Percentiles rank a stretch among this genome's conserved stretches.
phyloP scores from a whole-genome alignment of 2,329 filamentous ascomycete species.

The Trichoderma endophyticum region DNA sequence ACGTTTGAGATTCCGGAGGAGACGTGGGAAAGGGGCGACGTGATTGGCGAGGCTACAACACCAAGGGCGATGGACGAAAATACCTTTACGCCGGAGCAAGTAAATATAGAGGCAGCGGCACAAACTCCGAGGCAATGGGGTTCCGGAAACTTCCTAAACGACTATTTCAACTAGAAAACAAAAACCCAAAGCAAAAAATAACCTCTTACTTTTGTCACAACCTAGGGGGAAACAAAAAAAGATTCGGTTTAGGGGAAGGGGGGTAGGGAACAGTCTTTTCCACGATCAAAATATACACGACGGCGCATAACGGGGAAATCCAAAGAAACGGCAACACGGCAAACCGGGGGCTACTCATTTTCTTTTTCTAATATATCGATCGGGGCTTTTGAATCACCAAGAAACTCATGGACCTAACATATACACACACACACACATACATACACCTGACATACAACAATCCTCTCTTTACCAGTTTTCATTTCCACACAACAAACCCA shows the following conservation, averaged over 20 bases:
- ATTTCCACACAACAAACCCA: neutral
- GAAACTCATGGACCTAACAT: neutral
- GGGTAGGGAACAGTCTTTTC: neutral
- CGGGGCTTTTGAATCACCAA: neutral
- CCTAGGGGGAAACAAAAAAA: neutral
- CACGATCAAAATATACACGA: neutral
- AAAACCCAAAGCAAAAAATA: neutral
- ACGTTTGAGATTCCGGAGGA: constrained; percentile 30
- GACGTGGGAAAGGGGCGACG: constrained; percentile 23
- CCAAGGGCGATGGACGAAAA: neutral
- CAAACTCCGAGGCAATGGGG: neutral
- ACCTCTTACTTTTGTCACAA: neutral
- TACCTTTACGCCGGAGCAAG: neutral
- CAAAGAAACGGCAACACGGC: neutral
- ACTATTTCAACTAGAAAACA: neutral
- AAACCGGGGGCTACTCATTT: neutral
- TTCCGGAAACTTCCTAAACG: neutral
- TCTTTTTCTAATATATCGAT: neutral
- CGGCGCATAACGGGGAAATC: neutral
- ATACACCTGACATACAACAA: neutral
- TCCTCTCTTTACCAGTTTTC: neutral
- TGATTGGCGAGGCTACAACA: neutral
- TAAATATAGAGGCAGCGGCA: too few species aligned
- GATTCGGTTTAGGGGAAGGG: neutral
- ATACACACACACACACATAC: neutral